phyloP scores from a whole-genome alignment of 495 filamentous ascomycete genomes.

The Penicillium riverlandense region DNA sequence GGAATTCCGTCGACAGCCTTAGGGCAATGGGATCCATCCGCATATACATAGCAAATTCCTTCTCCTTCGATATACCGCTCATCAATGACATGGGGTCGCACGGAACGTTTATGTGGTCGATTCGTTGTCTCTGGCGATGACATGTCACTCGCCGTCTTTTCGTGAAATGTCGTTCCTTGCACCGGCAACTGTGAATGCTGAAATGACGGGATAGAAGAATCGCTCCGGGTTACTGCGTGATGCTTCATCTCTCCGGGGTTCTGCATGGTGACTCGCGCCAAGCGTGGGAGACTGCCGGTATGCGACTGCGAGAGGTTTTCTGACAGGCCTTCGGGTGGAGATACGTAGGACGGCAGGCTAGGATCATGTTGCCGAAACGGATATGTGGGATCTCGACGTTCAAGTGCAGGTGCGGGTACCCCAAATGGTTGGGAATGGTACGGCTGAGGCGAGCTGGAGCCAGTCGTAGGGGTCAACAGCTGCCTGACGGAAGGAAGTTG shows the following conservation, averaged over 20 bases:
- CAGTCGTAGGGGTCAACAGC: slow-evolving; percentile 33
- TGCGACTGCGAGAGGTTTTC: slow-evolving; percentile 17
- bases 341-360: slow-evolving; percentile 3
- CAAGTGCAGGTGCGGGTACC: slow-evolving; percentile 11
- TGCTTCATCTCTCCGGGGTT: slow-evolving; percentile 11
- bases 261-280: slow-evolving; percentile 28
- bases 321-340: slow-evolving; percentile 10
- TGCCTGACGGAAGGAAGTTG: slow-evolving; percentile 44
- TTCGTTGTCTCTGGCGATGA: slow-evolving; percentile 15
- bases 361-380: slow-evolving; percentile 18
- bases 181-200: slow-evolving; percentile 7
- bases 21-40: slow-evolving; percentile 77
- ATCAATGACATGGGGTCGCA: slow-evolving; percentile 40
- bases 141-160: slow-evolving; percentile 7
- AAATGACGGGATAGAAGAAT: slow-evolving; percentile 9
- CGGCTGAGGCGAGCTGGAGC: slow-evolving; percentile 21
- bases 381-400: slow-evolving; percentile 12
- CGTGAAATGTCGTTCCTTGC: slow-evolving; percentile 10
- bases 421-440: slow-evolving; percentile 20
- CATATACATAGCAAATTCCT: slow-evolving; percentile 79
- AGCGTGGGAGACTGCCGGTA: slow-evolving; percentile 20
- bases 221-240: slow-evolving; percentile 15
- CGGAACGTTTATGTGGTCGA: slow-evolving; percentile 9
- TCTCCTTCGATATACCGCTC: slow-evolving; percentile 60
- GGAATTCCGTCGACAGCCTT: slow-evolving; percentile 77